Conservation (phyloP, 495 filamentous ascomycete species). For the Xylaria acuta region DNA sequence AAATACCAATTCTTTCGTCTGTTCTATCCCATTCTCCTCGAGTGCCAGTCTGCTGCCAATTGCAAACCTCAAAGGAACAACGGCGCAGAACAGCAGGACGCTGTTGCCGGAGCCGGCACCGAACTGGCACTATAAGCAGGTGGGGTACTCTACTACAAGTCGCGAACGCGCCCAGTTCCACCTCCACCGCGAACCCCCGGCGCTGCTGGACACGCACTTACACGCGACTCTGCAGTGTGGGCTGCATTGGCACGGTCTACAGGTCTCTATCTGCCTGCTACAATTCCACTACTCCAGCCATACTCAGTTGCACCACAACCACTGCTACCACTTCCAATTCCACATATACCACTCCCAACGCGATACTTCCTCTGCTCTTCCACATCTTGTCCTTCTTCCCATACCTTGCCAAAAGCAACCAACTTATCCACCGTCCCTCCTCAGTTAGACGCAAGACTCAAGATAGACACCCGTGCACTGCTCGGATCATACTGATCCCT, state of each 20-base stretch:
- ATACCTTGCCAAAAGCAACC: not conserved
- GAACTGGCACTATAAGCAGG: slow-evolving; percentile 12
- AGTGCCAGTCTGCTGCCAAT: not conserved
- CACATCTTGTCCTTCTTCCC: not conserved
- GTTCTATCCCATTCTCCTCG: not conserved
- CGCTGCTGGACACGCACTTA: slow-evolving; percentile 28
- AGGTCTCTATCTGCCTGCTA: not conserved
- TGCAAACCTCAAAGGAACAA: too few species aligned
- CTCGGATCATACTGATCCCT: not conserved
- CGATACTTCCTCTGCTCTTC: not conserved
- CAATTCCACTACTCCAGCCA: slow-evolving; percentile 15
- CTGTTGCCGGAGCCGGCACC: slow-evolving; percentile 4
- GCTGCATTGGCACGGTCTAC: slow-evolving; percentile 27
- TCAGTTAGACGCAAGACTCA: not conserved
- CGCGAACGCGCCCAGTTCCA: slow-evolving; percentile 28
- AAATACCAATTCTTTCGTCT: not conserved
- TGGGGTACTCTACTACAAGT: slow-evolving; percentile 27
- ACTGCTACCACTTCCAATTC: not conserved
- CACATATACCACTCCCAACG: slow-evolving; percentile 12
- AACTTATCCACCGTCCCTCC: not conserved
- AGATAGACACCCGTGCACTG: slow-evolving; percentile 2
- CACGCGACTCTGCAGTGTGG: slow-evolving; percentile 31
- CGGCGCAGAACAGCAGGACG: not conserved
- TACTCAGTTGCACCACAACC: not conserved
- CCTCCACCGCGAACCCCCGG: slow-evolving; percentile 24